Evolutionary conservation across 495 filamentous ascomycete species (phyloP).

Genomic region (Cercophora sp.): DNA sequence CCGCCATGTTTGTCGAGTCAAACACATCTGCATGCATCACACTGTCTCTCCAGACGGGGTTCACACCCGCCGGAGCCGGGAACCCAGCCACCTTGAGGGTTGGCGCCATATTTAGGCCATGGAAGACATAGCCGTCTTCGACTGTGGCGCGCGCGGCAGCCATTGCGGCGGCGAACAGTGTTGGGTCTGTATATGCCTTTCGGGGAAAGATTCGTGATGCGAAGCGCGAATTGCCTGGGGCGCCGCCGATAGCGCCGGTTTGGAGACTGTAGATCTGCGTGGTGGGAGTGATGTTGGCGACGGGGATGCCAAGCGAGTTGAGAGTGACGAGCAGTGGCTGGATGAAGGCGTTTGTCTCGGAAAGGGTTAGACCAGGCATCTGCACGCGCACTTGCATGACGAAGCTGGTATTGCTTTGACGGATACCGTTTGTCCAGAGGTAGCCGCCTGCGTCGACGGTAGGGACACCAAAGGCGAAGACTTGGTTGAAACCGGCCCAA

Average conservation of each 20-base stretch:
- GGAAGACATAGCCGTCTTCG: constrained; percentile 37
- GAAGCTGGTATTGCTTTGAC: constrained; percentile 17
- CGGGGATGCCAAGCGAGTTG: constrained; percentile 28
- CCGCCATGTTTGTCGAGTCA: constrained; percentile 17
- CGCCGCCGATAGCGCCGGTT: constrained; percentile 14
- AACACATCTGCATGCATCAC: constrained; percentile 53
- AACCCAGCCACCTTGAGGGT: constrained; percentile 29
- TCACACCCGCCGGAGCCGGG: constrained; percentile 35
- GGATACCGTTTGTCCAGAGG: constrained; percentile 38
- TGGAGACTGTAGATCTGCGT: constrained; percentile 15
- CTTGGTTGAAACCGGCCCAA: constrained; percentile 42
- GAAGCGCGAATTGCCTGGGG: constrained; percentile 27
- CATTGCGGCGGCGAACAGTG: constrained; percentile 38
- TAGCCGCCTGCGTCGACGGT: constrained; percentile 42
- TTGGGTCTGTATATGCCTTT: constrained; percentile 31
- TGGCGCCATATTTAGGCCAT: constrained; percentile 43
- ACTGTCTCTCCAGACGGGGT: constrained; percentile 52
- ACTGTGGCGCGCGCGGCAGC: constrained; percentile 36
- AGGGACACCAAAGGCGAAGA: constrained; percentile 38
- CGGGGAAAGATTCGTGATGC: constrained; percentile 51
- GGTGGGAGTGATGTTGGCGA: constrained; percentile 20
- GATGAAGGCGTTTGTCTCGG: constrained; percentile 21
- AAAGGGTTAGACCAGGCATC: constrained; percentile 21
- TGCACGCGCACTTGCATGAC: constrained; percentile 29
- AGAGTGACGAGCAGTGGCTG: constrained; percentile 29